Percentiles rank a stretch among this genome's conserved stretches.
Conservation (phyloP, 495 filamentous ascomycete genomes). For the Monascus purpureus region DNA sequence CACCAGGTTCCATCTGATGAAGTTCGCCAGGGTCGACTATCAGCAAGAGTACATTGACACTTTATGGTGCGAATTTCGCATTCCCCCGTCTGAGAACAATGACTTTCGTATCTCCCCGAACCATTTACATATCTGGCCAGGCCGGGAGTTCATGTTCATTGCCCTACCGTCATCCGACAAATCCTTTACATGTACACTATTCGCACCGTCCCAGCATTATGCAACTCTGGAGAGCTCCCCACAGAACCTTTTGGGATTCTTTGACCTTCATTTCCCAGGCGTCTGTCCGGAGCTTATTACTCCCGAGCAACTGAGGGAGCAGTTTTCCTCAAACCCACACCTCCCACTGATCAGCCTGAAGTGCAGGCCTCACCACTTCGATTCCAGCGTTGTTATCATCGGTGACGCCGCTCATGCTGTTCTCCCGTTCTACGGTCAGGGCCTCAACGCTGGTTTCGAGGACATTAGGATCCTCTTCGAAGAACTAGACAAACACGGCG, state of each 20-base stretch:
- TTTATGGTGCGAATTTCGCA: slow-evolving; percentile 92
- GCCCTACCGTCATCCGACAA: slow-evolving; percentile 80
- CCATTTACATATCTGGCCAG: slow-evolving; percentile 97
- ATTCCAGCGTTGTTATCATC: slow-evolving; percentile 63
- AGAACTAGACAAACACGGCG: slow-evolving; percentile 49
- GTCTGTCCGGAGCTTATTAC: slow-evolving; percentile 68
- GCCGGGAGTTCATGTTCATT: slow-evolving; percentile 90
- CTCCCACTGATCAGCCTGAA: slow-evolving; percentile 88
- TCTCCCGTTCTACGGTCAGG: slow-evolving; percentile 89
- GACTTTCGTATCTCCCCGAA: slow-evolving; percentile 72
- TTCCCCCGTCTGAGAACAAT: slow-evolving; percentile 41
- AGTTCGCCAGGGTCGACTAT: slow-evolving; percentile 75
- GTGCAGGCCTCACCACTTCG: slow-evolving; percentile 74
- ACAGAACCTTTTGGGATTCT: slow-evolving; percentile 48
- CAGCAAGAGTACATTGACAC: slow-evolving; percentile 94
- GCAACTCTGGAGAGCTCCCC: slow-evolving; percentile 42
- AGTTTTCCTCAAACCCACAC: slow-evolving; percentile 70
- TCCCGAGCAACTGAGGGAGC: slow-evolving; percentile 46
- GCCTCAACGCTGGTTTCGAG: slow-evolving; percentile 79
- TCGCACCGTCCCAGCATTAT: slow-evolving; percentile 48
- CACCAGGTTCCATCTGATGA: slow-evolving; percentile 85
- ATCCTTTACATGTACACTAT: slow-evolving; percentile 91
- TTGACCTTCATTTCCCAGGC: slow-evolving; percentile 71
- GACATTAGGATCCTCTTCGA: slow-evolving; percentile 73
- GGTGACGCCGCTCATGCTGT: slow-evolving; percentile 96